Base-by-base conservation (phyloP, 140 eudicot genomes). In the Anethum foeniculum region DNA sequence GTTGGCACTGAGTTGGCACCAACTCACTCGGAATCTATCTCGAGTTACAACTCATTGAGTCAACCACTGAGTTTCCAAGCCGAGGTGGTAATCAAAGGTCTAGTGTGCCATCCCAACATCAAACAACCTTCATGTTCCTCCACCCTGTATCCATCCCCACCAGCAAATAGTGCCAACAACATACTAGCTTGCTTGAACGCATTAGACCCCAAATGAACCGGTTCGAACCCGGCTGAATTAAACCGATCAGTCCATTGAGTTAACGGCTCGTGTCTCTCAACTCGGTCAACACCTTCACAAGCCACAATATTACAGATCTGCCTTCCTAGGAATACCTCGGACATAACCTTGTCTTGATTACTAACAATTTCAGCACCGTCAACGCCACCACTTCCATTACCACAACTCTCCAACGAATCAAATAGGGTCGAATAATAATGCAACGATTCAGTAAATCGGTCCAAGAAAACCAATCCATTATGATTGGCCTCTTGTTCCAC, bases 21-120 rank as follows among this genome's bases (percentile, higher is more conserved):
- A 27, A 81, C 71, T 75, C 82, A 75, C 78, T 44, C 65, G 34
- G 71, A 62, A 25, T 62, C 71, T 25, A 25, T 21, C 76, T 41
- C 82, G 51, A n/a, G 12, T 69, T 15, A 23, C 51, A 34, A 79
- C 80, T 84, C 84, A 36, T n/a, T 38, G 48, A 47, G 38, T 80
- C 68, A 52, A 43, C 79, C 79, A 88, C 74, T 83, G 83, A 91
- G 83, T 82, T 82, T 92, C 98, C 98, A 94, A 0, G 98, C 98
- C 14, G 98, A 92, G 79, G 97, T 92, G 9, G 96, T 80, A 47
- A 94, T 89, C 28, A 94, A 83, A 0, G 97, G 96, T 77, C 98
- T 82, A n/a, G 91, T 88, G 38, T 91, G 98, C 98, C 98, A 93
- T 10, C 98, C 96, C 78, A 93, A 74, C 97, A 90, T 91, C 90